Evolutionary conservation across 805 yeast species (phyloP), one percentile per base, ranked within the genome.

Genomic region (Candida tibetensis): DNA sequence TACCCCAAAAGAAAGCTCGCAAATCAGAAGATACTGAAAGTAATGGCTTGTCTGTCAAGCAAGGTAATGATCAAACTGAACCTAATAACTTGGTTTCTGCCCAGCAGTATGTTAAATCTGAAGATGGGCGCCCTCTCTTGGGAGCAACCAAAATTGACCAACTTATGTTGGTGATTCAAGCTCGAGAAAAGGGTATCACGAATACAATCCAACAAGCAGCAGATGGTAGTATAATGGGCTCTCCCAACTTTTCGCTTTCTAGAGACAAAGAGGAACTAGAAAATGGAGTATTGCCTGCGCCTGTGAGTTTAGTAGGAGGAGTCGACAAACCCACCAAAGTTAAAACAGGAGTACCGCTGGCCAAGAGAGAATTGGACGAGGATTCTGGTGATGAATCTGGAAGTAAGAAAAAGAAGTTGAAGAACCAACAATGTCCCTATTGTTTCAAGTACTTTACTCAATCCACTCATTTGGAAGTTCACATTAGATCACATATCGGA

Each of bases 101-200:
- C 0, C 76, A 70, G 40, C 76, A 72, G 34, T 60, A 69, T 32
- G 62, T 66, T 15, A 68, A 66, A 32, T 53, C 75, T 2, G 85
- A 80, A 31, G 85, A 81, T 48, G 82, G 83, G 1, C 64, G 85
- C 36, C 87, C 89, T 3, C 63, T 82, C 16, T 59, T 87, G 4
- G 96, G 96, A 2, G 88, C 90, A 3, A 90, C 96, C 0, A 85
- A 85, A 54, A 86, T 90, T 18, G 98, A 90, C 62, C 95, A 84
- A 52, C 66, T 90, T 52, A 88, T 90, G 96, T 69, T 90, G 34
- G 85, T 88, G 27, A 84, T 90, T 37, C 95, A 90, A 59, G 95
- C 96, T 0, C 73, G 95, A 36, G 85, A 83, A 42, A 83, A 85
- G 46, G 85, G 90, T 6, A 71, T 82, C 17, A 77, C 77, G n/a